Evolutionary conservation across 2,329 filamentous ascomycete genomes (phyloP).

Genomic region (Emergomyces pasteurianus): DNA sequence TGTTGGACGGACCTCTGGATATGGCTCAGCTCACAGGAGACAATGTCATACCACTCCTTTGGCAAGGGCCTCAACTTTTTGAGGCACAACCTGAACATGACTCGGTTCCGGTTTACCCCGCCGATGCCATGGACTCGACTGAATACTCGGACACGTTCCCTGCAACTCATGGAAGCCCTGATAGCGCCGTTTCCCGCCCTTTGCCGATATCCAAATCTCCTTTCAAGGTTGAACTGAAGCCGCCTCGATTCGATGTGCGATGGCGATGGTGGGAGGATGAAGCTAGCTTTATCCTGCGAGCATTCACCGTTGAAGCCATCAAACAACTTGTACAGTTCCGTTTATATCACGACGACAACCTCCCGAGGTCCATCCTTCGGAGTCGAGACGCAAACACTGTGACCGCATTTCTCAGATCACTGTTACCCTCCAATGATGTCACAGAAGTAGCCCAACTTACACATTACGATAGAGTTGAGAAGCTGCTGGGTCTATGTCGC

Average conservation of each 20-base stretch:
- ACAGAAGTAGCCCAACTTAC: constrained; percentile 19
- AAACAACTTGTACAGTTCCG: constrained; percentile 27
- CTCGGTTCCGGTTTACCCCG: background rate
- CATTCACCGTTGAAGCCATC: constrained; percentile 27
- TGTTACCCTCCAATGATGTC: constrained; percentile 19
- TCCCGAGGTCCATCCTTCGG: constrained; percentile 24
- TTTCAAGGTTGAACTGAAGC: constrained; percentile 4
- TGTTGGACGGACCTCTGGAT: background rate
- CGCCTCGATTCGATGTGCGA: constrained; percentile 20
- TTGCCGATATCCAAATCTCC: background rate
- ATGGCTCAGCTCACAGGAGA: background rate
- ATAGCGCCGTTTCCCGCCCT: background rate
- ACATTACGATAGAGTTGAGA: constrained; percentile 28
- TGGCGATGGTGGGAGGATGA: constrained; percentile 34
- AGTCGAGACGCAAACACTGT: constrained; percentile 22
- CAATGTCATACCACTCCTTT: background rate
- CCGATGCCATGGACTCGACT: background rate
- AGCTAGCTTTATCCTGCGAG: constrained; percentile 26
- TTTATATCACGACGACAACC: constrained; percentile 24
- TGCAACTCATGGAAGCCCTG: background rate
- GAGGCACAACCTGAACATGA: background rate
- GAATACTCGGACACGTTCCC: background rate
- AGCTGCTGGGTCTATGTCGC: constrained; percentile 25
- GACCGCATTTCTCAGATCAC: constrained; percentile 20
- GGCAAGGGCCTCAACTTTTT: background rate